These are phyloP conservation scores for Daldinia concentrica DNA, from an alignment of 495 filamentous ascomycete genomes.

Conservation along the genomic window DNA sequence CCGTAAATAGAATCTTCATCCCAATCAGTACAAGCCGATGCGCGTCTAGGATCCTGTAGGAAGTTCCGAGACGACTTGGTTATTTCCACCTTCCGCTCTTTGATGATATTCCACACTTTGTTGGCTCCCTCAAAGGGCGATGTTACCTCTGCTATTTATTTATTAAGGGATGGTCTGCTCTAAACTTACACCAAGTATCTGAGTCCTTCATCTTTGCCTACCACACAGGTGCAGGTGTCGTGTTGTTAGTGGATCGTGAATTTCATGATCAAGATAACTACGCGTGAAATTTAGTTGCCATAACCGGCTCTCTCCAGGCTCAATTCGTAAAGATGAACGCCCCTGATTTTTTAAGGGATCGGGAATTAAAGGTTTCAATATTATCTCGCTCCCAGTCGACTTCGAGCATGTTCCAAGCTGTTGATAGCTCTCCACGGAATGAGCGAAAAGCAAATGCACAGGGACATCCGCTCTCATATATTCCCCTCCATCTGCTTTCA, in stretches of 20 bases:
- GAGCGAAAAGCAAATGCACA: constrained; percentile 19
- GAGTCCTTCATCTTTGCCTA: not conserved
- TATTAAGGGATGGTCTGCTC: not conserved
- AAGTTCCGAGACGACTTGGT: not conserved
- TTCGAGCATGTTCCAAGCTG: constrained; percentile 30
- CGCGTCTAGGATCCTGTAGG: constrained; percentile 1
- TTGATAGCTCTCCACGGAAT: constrained; percentile 11
- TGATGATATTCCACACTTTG: not conserved
- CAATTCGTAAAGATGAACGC: not conserved
- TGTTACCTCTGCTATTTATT: not conserved
- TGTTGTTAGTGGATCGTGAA: not conserved
- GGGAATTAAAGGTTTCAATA: constrained; percentile 5
- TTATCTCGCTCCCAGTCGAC: constrained; percentile 34
- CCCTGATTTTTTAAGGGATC: not conserved
- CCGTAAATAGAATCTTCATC: constrained; percentile 3
- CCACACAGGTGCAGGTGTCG: not conserved
- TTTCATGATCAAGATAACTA: not conserved
- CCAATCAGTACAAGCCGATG: constrained; percentile 6
- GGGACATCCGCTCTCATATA: constrained; percentile 13
- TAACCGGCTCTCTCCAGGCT: not conserved
- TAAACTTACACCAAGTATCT: not conserved
- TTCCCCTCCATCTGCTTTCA: constrained; percentile 13
- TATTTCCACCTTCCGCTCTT: not conserved
- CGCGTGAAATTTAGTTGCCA: not conserved
- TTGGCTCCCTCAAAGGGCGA: not conserved